A percentile compares a stretch with the other conserved stretches of the same genome.
phyloP scores from a whole-genome alignment of 441 rosid genomes.

The Brassica balearica region DNA sequence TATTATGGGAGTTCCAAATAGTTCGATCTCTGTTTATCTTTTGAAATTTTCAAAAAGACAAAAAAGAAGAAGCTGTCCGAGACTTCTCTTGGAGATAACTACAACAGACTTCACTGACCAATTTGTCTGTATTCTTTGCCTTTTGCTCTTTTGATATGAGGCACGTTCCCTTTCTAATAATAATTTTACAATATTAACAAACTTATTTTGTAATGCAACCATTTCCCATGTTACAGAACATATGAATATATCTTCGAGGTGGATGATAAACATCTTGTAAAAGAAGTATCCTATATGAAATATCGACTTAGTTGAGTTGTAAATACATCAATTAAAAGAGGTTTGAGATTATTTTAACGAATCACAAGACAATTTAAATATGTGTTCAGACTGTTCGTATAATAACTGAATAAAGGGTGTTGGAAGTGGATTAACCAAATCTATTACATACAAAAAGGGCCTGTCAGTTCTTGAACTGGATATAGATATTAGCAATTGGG shows the following conservation, averaged over 20 bases:
- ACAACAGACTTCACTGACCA: constrained; percentile 30
- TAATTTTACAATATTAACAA: constrained; percentile 10
- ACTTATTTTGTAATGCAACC: not conserved
- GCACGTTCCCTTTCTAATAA: not conserved
- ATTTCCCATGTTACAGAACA: constrained; percentile 11
- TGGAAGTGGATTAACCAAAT: not conserved
- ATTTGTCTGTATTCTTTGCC: constrained; percentile 23
- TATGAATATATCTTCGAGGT: not conserved
- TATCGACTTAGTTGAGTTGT: too few relatives aligned
- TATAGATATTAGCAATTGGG: not conserved
- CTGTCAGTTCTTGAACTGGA: not conserved
- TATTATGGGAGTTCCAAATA: not conserved
- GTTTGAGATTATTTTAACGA: not conserved
- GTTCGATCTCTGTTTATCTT: constrained; percentile 2
- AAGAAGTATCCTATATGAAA: not conserved
- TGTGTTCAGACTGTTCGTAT: not conserved
- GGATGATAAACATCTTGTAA: not conserved
- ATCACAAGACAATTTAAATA: not conserved
- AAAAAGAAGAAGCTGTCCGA: constrained; percentile 2
- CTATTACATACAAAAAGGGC: not conserved
- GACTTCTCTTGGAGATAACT: constrained; percentile 22
- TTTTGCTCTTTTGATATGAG: not conserved
- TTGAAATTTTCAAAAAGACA: constrained; percentile 10
- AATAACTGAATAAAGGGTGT: not conserved
- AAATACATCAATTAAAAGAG: too few relatives aligned